Conservation (phyloP, 2,329 filamentous ascomycete genomes). For the Penicillium sp. region DNA sequence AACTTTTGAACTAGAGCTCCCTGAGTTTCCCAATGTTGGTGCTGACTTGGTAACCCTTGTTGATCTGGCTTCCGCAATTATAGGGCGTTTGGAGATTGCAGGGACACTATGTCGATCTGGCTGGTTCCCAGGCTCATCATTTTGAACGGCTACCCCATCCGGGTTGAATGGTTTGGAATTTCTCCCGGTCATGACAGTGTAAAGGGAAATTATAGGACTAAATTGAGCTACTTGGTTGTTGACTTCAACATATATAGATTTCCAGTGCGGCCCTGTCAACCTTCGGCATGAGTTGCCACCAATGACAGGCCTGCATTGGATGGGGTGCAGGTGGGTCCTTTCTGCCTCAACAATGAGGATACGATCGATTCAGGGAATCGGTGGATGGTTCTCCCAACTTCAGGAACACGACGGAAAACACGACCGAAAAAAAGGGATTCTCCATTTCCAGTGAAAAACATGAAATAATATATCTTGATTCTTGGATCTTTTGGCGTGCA, state of each 20-base stretch:
- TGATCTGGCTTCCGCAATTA: slow-evolving; percentile 4
- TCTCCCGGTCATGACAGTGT: slow-evolving; percentile 15
- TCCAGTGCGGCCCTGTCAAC: slow-evolving; percentile 13
- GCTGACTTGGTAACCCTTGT: slow-evolving; percentile 7
- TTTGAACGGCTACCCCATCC: slow-evolving; percentile 4
- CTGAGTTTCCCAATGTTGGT: slow-evolving; percentile 3
- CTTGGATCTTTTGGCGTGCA: not conserved
- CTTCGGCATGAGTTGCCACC: slow-evolving; percentile 19
- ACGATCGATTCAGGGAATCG: not conserved
- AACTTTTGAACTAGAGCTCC: slow-evolving; percentile 17
- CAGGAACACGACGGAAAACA: not conserved
- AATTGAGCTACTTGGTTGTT: slow-evolving; percentile 1
- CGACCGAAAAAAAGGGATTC: not conserved
- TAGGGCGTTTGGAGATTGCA: slow-evolving; percentile 10
- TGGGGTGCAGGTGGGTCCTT: slow-evolving; percentile 16
- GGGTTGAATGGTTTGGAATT: slow-evolving; percentile 9
- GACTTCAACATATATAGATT: slow-evolving; percentile 5
- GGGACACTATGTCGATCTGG: slow-evolving; percentile 17
- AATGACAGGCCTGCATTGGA: slow-evolving; percentile 15
- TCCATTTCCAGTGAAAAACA: not conserved
- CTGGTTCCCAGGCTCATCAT: slow-evolving; percentile 6
- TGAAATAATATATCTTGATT: too few relatives aligned
- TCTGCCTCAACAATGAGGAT: not conserved
- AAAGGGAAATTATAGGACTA: not conserved
- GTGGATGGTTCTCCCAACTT: not conserved